These are phyloP conservation scores for Escovopsis sp. DNA, from an alignment of 2,329 filamentous ascomycete genomes.

Conservation along the genomic window DNA sequence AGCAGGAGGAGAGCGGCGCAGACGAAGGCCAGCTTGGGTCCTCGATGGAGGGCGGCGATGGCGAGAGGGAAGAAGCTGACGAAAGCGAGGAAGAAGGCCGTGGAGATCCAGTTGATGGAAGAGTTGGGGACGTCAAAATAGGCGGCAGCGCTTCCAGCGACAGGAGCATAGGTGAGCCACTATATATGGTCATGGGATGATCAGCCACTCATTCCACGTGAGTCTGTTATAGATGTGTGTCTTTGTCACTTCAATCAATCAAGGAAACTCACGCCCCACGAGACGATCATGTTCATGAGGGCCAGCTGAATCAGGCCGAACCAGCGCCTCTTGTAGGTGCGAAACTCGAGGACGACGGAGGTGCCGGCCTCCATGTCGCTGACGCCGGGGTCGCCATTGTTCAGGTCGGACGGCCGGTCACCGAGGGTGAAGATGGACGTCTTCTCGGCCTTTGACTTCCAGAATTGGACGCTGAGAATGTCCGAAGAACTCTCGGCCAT, in stretches of 20 bases:
- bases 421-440: slow-evolving; percentile 15
- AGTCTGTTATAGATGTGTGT: neutral
- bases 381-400: slow-evolving; percentile 7
- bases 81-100: slow-evolving; percentile 75
- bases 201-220: neutral
- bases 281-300: slow-evolving; percentile 80
- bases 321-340: slow-evolving; percentile 69
- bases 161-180: slow-evolving; percentile 88
- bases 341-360: slow-evolving; percentile 20
- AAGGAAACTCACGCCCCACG: slow-evolving; percentile 68
- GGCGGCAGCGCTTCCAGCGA: slow-evolving; percentile 54
- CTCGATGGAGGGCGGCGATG: slow-evolving; percentile 65
- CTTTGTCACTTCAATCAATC: neutral
- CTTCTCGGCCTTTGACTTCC: slow-evolving; percentile 15
- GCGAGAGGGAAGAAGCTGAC: slow-evolving; percentile 54
- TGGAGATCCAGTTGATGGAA: slow-evolving; percentile 86
- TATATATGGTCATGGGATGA: slow-evolving; percentile 5
- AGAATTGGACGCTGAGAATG: slow-evolving; percentile 11
- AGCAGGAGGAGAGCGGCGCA: slow-evolving; percentile 58
- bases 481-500: slow-evolving; percentile 10
- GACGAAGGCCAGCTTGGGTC: slow-evolving; percentile 65
- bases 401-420: slow-evolving; percentile 8
- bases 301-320: slow-evolving; percentile 74
- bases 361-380: slow-evolving; percentile 9
- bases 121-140: slow-evolving; percentile 65